Evolutionary conservation across 2,329 filamentous ascomycete species (phyloP).

Genomic region (Atkinsonella hypoxylon): DNA sequence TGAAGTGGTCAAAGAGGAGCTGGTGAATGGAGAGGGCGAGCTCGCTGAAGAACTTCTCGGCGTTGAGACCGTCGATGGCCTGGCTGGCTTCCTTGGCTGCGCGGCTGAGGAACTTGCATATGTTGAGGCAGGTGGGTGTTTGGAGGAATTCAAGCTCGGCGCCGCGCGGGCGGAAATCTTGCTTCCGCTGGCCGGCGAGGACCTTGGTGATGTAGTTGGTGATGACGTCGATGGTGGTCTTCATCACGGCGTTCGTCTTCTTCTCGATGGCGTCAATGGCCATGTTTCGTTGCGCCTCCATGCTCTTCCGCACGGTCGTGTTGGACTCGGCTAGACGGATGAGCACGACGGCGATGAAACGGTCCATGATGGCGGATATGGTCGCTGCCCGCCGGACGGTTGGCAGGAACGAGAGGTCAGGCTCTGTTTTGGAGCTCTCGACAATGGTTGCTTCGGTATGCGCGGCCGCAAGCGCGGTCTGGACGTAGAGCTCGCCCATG

Average conservation of each 20-base stretch:
- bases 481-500: conserved; percentile 73
- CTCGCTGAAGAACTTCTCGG: conserved; percentile 72
- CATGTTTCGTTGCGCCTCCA: conserved; percentile 69
- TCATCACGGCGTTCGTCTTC: conserved; percentile 57
- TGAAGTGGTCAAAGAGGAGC: conserved; percentile 83
- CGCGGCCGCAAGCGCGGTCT: conserved; percentile 56
- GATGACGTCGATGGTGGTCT: conserved; percentile 50
- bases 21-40: conserved; percentile 67
- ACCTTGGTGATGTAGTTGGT: conserved; percentile 65
- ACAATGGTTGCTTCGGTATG: conserved; percentile 62
- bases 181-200: conserved; percentile 69
- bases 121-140: conserved; percentile 71
- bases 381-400: conserved; percentile 71
- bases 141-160: conserved; percentile 69
- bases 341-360: conserved; percentile 81
- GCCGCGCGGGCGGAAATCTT: conserved; percentile 81
- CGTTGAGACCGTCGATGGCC: conserved; percentile 72
- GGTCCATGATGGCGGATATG: conserved; percentile 86
- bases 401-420: conserved; percentile 74
- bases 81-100: conserved; percentile 50
- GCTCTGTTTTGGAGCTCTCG: conserved; percentile 71
- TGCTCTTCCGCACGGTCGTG: conserved; percentile 77
- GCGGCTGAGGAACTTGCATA: conserved; percentile 67
- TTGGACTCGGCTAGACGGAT: conserved; percentile 82
- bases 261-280: conserved; percentile 71